These are phyloP conservation scores for Pilaira anomala DNA, from an alignment of 192 early-diverging fungal genomes.

Conservation along the genomic window DNA sequence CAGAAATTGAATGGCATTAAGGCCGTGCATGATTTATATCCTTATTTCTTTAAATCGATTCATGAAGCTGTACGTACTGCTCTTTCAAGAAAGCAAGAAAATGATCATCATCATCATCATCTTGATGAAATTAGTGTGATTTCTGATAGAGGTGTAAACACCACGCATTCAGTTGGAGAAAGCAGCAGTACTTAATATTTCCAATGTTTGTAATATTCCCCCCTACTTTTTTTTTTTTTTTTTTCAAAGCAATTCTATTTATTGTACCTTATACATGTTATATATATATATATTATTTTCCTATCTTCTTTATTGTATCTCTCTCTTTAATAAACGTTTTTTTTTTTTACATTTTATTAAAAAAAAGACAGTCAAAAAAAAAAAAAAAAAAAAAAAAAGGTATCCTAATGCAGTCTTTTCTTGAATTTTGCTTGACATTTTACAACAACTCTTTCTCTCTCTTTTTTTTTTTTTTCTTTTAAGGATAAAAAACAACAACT, in stretches of 20 bases:
- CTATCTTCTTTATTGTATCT: background rate
- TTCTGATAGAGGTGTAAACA: too few species aligned
- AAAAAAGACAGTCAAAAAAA: background rate
- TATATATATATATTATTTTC: background rate
- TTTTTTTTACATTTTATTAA: background rate
- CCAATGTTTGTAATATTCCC: too few species aligned
- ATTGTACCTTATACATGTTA: too few species aligned
- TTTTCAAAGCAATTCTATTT: too few species aligned
- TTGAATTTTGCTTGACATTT: background rate
- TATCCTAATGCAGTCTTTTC: background rate
- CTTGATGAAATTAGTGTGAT: too few species aligned
- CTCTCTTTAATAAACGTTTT: background rate
- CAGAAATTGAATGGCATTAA: background rate
- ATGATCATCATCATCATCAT: too few species aligned
- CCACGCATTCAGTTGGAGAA: too few species aligned
- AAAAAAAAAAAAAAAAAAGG: background rate
- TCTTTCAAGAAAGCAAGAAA: background rate
- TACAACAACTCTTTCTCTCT: too few species aligned
- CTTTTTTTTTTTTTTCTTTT: too few species aligned
- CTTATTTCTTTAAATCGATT: conserved; percentile 31
- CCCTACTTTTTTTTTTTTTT: too few species aligned
- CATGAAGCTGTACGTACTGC: conserved; percentile 28
- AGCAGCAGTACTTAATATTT: too few species aligned
- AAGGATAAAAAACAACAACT: too few species aligned
- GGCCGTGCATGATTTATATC: conserved; percentile 18